Evolutionary conservation across 2,329 filamentous ascomycete species (phyloP), one percentile per base, ranked within the genome.

Genomic region (Colletotrichum horii): DNA sequence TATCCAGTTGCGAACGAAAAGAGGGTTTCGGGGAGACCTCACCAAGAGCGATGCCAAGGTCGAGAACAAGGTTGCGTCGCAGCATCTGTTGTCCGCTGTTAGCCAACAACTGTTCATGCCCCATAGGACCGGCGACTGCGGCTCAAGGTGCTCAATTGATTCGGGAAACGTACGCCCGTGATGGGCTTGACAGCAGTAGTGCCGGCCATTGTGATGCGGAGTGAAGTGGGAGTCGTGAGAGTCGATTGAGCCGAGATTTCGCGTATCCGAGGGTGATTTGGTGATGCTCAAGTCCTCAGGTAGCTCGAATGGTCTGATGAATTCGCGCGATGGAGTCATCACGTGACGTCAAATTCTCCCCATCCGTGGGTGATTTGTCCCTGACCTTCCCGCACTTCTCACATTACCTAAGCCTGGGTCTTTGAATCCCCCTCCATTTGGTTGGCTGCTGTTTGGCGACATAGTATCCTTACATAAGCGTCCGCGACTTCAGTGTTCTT

Each of bases 1-100:
- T 11, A 15, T 14, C 58, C 16, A n/a, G 58, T 12, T 14, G 19
- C 16, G 34, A 24, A 19, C 14, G 22, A 22, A 43, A 14, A 22
- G 19, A 58, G 15, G 22, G 9, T 28, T 58, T 28, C 24, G 58
- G 28, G 19, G 32, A 43, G 22, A 7, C 86, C 89, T 77, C 87
- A 92, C 90, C 89, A 75, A 92, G 86, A 78, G 85, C 89, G 81
- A 92, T 87, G 74, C 85, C 81, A 76, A 92, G 85, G 82, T 92
- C 90, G 78, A 88, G 82, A 81, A 92, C 86, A 83, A 92, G 89
- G 83, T 87, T 86, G 83, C 89, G 87, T 85, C 89, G 89, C 84
- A 92, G 88, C 88, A 92, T 92, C 90, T 92, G 19, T 69, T 62
- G 77, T 76, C 78, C 78, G 83, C 85, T 84, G 84, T 85, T 82